Evolutionary conservation across 2,329 filamentous ascomycete species (phyloP).

Genomic region (Ophiostoma tasmaniense): DNA sequence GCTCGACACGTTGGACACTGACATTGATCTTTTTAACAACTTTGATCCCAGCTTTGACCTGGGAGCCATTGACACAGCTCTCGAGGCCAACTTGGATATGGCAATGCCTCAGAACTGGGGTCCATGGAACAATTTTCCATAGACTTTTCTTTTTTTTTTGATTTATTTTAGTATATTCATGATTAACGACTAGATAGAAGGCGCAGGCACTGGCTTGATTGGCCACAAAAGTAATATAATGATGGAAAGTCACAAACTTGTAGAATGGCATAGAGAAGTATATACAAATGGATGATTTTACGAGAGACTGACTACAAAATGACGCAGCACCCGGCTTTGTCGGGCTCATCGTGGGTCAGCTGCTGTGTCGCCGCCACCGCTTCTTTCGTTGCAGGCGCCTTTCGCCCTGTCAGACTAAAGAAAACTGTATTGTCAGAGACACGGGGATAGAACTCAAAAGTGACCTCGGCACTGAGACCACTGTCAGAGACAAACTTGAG

Average conservation of each 20-base stretch:
- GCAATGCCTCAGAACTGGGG: slow-evolving; percentile 44
- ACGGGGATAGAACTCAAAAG: slow-evolving; percentile 48
- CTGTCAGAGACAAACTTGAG: slow-evolving; percentile 39
- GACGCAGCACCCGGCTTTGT: neutral
- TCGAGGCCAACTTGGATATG: slow-evolving; percentile 48
- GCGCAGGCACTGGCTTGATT: neutral
- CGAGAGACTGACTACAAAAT: neutral
- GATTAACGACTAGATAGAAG: neutral
- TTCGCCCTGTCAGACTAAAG: slow-evolving; percentile 32
- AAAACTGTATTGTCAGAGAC: slow-evolving; percentile 40
- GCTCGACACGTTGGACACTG: slow-evolving; percentile 33
- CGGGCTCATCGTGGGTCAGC: neutral
- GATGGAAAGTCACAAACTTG: neutral
- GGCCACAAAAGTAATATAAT: neutral
- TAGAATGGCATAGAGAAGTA: neutral
- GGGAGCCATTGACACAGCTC: slow-evolving; percentile 44
- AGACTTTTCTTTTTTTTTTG: neutral
- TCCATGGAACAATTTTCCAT: slow-evolving; percentile 19
- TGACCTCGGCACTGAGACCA: slow-evolving; percentile 39
- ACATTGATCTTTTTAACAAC: slow-evolving; percentile 46
- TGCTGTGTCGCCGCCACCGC: neutral
- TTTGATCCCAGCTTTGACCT: slow-evolving; percentile 49
- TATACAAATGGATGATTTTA: neutral
- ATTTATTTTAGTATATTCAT: neutral
- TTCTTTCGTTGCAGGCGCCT: neutral